A percentile compares a stretch with the other conserved stretches of the same genome.
phyloP scores from a whole-genome alignment of 2,329 filamentous ascomycete genomes.

The Bertia moriformis region DNA sequence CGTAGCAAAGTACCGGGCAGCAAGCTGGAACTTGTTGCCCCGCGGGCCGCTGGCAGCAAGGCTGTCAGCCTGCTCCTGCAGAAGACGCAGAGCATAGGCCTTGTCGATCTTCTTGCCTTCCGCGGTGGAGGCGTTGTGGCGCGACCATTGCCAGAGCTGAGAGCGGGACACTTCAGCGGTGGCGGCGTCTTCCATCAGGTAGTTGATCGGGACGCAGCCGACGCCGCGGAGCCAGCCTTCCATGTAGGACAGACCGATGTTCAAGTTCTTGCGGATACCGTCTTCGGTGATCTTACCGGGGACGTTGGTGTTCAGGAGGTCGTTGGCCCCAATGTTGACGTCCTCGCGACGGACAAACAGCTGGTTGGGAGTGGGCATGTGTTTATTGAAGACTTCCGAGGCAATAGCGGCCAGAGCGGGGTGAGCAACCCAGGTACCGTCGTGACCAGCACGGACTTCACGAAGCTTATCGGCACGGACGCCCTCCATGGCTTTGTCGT shows the following conservation, averaged over 20 bases:
- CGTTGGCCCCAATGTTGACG: slow-evolving; percentile 70
- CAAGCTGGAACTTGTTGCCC: slow-evolving; percentile 83
- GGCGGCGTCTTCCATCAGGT: slow-evolving; percentile 93
- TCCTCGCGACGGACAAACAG: slow-evolving; percentile 83
- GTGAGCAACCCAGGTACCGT: slow-evolving; percentile 94
- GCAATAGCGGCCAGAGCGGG: slow-evolving; percentile 81
- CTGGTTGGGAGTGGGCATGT: slow-evolving; percentile 98
- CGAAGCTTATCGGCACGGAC: slow-evolving; percentile 92
- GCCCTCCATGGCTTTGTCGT: slow-evolving; percentile 85
- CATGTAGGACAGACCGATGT: slow-evolving; percentile 95
- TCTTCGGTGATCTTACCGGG: slow-evolving; percentile 83
- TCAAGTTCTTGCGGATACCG: slow-evolving; percentile 93
- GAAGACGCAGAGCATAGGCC: slow-evolving; percentile 70
- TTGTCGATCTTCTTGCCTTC: slow-evolving; percentile 92
- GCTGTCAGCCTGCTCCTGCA: slow-evolving; percentile 71
- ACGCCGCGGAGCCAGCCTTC: slow-evolving; percentile 93
- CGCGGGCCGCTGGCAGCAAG: slow-evolving; percentile 61
- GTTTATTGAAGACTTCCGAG: slow-evolving; percentile 84
- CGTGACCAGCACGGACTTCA: slow-evolving; percentile 86
- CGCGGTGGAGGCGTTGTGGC: slow-evolving; percentile 57
- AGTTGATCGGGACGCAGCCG: slow-evolving; percentile 95
- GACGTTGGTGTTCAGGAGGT: slow-evolving; percentile 95
- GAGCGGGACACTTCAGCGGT: slow-evolving; percentile 89
- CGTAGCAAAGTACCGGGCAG: slow-evolving; percentile 78
- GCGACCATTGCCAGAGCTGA: slow-evolving; percentile 94